Evolutionary conservation across 2,329 filamentous ascomycete genomes (phyloP), one percentile per base, ranked within the genome.

Genomic region (Magnaporthiopsis rhizophila): DNA sequence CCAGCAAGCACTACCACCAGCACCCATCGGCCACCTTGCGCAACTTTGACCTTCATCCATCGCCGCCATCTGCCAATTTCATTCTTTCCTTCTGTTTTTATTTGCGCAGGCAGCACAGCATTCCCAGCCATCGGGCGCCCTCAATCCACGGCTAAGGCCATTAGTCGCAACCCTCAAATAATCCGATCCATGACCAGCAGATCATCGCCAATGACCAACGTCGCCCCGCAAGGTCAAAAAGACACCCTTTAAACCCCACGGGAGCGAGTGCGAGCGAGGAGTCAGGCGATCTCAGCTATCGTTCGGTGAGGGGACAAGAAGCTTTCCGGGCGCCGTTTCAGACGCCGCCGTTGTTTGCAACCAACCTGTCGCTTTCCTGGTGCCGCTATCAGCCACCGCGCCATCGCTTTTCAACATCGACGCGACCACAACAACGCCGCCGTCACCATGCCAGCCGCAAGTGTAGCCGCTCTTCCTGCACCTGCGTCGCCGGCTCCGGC

Each of bases 231-330:
- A 68, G 80, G 80, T 81, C 80, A 80, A 77, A 78, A 78, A 80
- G 83, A 82, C 84, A 87, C 85, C 82, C 86, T 88, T 88, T 89
- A 85, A 88, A 85, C 78, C 82, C 81, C 80, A 87, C 85, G 86
- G 83, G 83, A 86, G 81, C 79, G 82, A 81, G 82, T 79, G 82
- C 81, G 82, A 84, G 83, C 77, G 82, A 85, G 82, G 75, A 78
- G 77, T 68, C 74, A 78, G 77, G 76, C 81, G 81, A 83, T 84
- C 79, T 85, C 83, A 84, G 85, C 81, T 78, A 83, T 85, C 81
- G 78, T 80, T 77, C 79, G 80, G 77, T 72, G 74, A 76, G 73
- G 74, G 73, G 69, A 69, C 66, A 64, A 69, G 68, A 67, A 65
- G 66, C 66, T 67, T 71, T 71, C 69, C 72, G 72, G 74, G 71